These are phyloP conservation scores for Apiospora saccharicola DNA, from an alignment of 2,329 filamentous ascomycete genomes.

Conservation along the genomic window DNA sequence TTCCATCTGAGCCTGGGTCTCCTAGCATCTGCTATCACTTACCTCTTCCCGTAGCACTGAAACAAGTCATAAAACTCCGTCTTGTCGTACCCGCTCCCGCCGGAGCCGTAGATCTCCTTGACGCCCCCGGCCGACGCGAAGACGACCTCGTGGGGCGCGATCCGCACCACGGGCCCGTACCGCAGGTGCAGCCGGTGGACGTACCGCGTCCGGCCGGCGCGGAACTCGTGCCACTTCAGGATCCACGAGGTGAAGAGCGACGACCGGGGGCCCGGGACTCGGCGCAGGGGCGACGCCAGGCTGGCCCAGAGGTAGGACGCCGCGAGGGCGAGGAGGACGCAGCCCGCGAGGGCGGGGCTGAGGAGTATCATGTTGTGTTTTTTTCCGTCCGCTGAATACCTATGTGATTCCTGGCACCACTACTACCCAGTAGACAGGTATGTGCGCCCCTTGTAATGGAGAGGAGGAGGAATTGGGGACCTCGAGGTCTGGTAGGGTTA, in stretches of 20 bases:
- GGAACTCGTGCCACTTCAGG: conserved; percentile 65
- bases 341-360: neutral
- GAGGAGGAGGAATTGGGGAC: too few relatives aligned
- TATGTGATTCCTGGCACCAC: too few relatives aligned
- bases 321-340: neutral
- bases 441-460: too few relatives aligned
- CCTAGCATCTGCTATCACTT: conserved; percentile 29
- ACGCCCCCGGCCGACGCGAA: conserved; percentile 64
- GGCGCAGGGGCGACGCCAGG: conserved; percentile 47
- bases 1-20: neutral
- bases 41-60: conserved; percentile 63
- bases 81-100: conserved; percentile 70
- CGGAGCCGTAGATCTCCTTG: conserved; percentile 69
- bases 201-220: conserved; percentile 59
- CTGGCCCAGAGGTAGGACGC: conserved; percentile 38
- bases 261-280: conserved; percentile 56
- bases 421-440: too few relatives aligned
- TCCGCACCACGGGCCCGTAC: conserved; percentile 65
- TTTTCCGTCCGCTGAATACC: too few relatives aligned
- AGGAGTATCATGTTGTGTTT: conserved; percentile 5
- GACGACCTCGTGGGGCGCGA: conserved; percentile 65
- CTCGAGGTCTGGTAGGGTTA: too few relatives aligned
- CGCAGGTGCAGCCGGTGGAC: conserved; percentile 61
- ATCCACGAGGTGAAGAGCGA: conserved; percentile 59
- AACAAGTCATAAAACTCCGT: conserved; percentile 71